phyloP scores from a whole-genome alignment of 176 grass and related monocot species.

The Cymbopogon citratus region DNA sequence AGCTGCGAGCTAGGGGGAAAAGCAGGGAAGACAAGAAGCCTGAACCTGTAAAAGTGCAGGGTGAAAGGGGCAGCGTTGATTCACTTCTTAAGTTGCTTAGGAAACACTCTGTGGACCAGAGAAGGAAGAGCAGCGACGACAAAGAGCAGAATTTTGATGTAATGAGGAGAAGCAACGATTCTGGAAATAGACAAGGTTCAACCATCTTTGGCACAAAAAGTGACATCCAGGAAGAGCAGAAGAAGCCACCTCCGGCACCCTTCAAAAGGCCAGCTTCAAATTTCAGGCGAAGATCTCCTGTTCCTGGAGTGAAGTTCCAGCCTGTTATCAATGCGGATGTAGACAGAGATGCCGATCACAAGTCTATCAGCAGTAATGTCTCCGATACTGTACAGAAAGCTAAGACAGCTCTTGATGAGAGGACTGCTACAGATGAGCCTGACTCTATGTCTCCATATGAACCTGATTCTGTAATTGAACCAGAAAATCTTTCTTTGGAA shows the following conservation, averaged over 20 bases:
- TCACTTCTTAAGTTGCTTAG: constrained; percentile 62
- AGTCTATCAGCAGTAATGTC: constrained; percentile 7
- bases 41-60: constrained; percentile 51
- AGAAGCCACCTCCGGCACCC: constrained; percentile 17
- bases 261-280: constrained; percentile 46
- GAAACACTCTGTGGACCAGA: constrained; percentile 59
- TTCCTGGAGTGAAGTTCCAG: constrained; percentile 63
- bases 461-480: constrained; percentile 13
- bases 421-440: constrained; percentile 15
- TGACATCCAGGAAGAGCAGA: constrained; percentile 30
- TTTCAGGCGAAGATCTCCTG: constrained; percentile 49
- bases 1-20: constrained; percentile 38
- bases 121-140: constrained; percentile 29
- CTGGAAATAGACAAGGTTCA: constrained; percentile 42
- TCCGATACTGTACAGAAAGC: background rate
- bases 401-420: constrained; percentile 26
- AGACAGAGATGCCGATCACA: background rate
- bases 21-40: constrained; percentile 62
- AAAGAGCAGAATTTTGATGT: constrained; percentile 41
- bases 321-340: constrained; percentile 32
- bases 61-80: constrained; percentile 56
- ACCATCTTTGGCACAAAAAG: constrained; percentile 29
- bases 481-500: constrained; percentile 27
- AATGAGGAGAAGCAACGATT: constrained; percentile 31
- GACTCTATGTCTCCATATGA: constrained; percentile 15